A percentile compares a stretch with the other conserved stretches of the same genome.
Conservation (phyloP, 495 filamentous ascomycete genomes). For the Xylaria telfairii region DNA sequence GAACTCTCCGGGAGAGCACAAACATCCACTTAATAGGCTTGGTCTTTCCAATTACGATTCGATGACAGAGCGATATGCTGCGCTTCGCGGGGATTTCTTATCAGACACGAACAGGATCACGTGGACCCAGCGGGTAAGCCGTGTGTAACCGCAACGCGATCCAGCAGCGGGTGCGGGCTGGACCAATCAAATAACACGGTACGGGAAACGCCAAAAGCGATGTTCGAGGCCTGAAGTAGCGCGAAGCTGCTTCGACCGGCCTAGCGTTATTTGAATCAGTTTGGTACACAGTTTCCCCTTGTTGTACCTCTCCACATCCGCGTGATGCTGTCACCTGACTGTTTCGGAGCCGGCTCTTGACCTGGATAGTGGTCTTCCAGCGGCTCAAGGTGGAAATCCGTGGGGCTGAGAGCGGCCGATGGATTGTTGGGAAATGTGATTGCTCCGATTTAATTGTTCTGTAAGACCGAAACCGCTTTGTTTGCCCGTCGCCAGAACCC, state of each 20-base stretch:
- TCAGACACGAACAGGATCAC: slow-evolving; percentile 33
- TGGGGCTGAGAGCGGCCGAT: slow-evolving; percentile 10
- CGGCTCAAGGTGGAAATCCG: slow-evolving; percentile 25
- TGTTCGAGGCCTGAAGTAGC: slow-evolving; percentile 4
- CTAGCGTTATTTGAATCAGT: slow-evolving; percentile 8
- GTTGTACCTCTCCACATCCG: slow-evolving; percentile 14
- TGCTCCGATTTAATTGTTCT: background rate
- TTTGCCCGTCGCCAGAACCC: slow-evolving; percentile 1
- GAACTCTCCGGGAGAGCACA: slow-evolving; percentile 26
- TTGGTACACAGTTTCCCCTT: slow-evolving; percentile 1
- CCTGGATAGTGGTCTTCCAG: slow-evolving; percentile 7
- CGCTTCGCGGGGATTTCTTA: slow-evolving; percentile 36
- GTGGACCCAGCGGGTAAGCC: slow-evolving; percentile 36
- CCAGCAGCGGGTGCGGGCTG: slow-evolving; percentile 23
- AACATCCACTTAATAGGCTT: slow-evolving; percentile 28
- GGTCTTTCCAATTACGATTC: slow-evolving; percentile 39
- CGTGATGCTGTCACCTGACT: slow-evolving; percentile 2
- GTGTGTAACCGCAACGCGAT: slow-evolving; percentile 34
- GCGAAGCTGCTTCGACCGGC: slow-evolving; percentile 2
- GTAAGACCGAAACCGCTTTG: slow-evolving; percentile 11
- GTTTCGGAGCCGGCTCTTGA: background rate
- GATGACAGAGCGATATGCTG: slow-evolving; percentile 36
- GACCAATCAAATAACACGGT: slow-evolving; percentile 34
- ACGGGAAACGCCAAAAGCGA: slow-evolving; percentile 27
- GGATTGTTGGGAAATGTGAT: slow-evolving; percentile 2